A percentile compares a stretch with the other conserved stretches of the same genome.
Conservation (phyloP, 1,284 basidiomycete species). For the Ganoderma lucidum region DNA sequence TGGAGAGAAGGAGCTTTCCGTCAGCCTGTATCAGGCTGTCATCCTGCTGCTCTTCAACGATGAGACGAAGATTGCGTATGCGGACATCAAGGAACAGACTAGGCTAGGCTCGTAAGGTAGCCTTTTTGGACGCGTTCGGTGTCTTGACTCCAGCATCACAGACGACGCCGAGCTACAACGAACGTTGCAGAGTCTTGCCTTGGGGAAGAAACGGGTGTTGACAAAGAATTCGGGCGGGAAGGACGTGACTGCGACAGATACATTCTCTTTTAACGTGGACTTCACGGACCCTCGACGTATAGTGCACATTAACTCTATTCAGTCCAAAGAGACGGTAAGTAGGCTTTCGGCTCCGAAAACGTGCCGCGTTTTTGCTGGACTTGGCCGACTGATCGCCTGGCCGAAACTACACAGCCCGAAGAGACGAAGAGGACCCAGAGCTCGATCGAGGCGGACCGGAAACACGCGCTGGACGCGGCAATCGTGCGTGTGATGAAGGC, state of each 20-base stretch:
- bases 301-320: constrained; percentile 96
- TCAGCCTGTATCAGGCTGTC: constrained; percentile 91
- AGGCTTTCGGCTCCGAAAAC: constrained; percentile 36
- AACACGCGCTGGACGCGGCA: constrained; percentile 89
- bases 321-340: constrained; percentile 86
- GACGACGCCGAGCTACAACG: constrained; percentile 81
- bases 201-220: constrained; percentile 91
- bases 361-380: background rate
- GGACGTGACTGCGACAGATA: constrained; percentile 82
- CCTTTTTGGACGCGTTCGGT: background rate
- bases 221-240: constrained; percentile 82
- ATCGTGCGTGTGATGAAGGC: constrained; percentile 97
- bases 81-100: constrained; percentile 75
- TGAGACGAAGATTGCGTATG: constrained; percentile 63
- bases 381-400: constrained; percentile 10
- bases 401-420: constrained; percentile 64
- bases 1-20: constrained; percentile 87
- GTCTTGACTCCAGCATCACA: constrained; percentile 40
- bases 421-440: constrained; percentile 87
- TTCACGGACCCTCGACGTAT: constrained; percentile 85
- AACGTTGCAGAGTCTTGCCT: constrained; percentile 92
- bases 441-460: constrained; percentile 88
- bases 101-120: constrained; percentile 61
- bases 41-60: constrained; percentile 94
- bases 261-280: constrained; percentile 84